Base-by-base conservation (phyloP, 2,329 filamentous ascomycete species). In the Herpotrichia juniperi region DNA sequence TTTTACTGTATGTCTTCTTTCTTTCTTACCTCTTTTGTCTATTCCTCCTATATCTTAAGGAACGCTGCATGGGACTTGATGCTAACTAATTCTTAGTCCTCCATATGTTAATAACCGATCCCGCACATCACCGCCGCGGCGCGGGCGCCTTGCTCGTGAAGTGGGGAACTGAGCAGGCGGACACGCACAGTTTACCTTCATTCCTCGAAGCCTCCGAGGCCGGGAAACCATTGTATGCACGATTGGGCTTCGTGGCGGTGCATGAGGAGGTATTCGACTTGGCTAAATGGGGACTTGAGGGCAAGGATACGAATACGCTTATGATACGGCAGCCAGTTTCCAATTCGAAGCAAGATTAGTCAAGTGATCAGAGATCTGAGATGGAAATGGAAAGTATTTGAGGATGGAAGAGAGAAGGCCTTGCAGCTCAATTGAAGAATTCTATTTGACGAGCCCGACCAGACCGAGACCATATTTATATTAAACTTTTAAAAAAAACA, bases 181-280 rank as follows among this genome's bases (percentile, higher is more conserved):
- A 80, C 54, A 57, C 64, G 37, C 57, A 70, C 14, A 66, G 72
- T 1, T 43, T 81, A 17, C 71, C 71, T n/a, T 59, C 62, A 2
- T 80, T 74, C 56, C 56, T 81, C 8, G 78, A 80, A 50, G 66
- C 74, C 2, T 73, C 72, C 9, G 63, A 68, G 9, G 66, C 68
- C 46, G 78, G 77, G 0, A 69, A 62, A 43, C 69, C 68, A 7
- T 49, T 80, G 43, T 81, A 81, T 54, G 62, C 57, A 46, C 66
- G 63, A 24, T 51, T 61, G 26, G 69, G 68, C 9, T 74, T 72
- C 24, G 46, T 57, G 8, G n/a, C 54, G 2, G 53, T 59, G 10
- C 42, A 65, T 3, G 62, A 64, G 11, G 49, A 58, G 19, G 40
- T 45, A 2, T 72, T 66, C 17, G 65, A 72, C 35, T 19, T 72